Percentiles rank a stretch among this genome's conserved stretches.
Evolutionary conservation across 371 early-diverging fungal species (phyloP).

Genomic region (Apophysomyces variabilis): DNA sequence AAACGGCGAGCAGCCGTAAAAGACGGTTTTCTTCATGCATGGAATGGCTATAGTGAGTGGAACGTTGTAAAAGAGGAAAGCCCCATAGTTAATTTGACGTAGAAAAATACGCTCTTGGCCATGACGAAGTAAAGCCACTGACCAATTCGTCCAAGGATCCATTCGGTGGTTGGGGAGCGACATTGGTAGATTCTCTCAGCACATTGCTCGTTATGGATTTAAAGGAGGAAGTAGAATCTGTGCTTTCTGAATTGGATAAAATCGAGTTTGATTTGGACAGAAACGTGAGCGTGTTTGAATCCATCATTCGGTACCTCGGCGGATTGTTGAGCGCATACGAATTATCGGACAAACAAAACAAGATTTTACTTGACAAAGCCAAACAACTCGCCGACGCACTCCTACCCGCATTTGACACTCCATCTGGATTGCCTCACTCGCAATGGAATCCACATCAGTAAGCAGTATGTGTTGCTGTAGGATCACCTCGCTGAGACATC

Average conservation of each 20-base stretch:
- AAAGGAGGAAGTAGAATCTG: constrained; percentile 66
- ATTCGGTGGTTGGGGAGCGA: constrained; percentile 79
- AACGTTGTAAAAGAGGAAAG: not conserved
- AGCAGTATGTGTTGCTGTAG: not conserved
- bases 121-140: constrained; percentile 63
- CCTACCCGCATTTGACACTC: constrained; percentile 64
- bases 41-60: constrained; percentile 10
- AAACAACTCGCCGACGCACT: constrained; percentile 57
- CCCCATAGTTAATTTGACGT: not conserved
- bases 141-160: constrained; percentile 53
- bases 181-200: constrained; percentile 83
- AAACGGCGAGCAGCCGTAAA: constrained; percentile 34
- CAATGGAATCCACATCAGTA: constrained; percentile 47
- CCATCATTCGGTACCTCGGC: constrained; percentile 88
- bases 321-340: constrained; percentile 86
- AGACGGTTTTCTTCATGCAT: constrained; percentile 24
- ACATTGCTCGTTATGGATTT: constrained; percentile 82
- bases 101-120: constrained; percentile 57
- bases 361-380: constrained; percentile 49
- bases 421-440: constrained; percentile 61
- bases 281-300: constrained; percentile 82
- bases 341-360: constrained; percentile 49
- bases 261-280: constrained; percentile 47
- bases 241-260: constrained; percentile 57
- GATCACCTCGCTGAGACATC: constrained; percentile 19